Evolutionary conservation across 768 basidiomycete species (phyloP), one percentile per base, ranked within the genome.

Genomic region (Multifurca ochricompacta): DNA sequence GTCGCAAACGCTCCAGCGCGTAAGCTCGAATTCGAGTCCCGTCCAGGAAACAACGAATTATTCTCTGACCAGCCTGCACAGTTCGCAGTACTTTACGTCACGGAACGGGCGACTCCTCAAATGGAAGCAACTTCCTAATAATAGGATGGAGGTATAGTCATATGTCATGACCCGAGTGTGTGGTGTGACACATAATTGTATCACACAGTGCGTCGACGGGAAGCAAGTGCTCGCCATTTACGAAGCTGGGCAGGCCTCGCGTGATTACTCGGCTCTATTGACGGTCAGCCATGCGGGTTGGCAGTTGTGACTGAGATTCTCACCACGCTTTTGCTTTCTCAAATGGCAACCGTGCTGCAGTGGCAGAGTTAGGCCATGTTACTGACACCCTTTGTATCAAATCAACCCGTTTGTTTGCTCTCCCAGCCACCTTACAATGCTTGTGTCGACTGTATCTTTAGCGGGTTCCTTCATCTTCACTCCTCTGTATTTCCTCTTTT

Each of bases 31-130:
- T 25, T n/a, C 27, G 21, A n/a, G 23, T 11, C 18, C n/a, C 6
- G 9, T 41, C 21, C 34, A 37, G 18, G 16, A 10, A 16, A 1
- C 6, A 54, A 56, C 41, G 18, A 40, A n/a, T 14, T 42, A 13
- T 46, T 53, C 41, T n/a, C 42, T 48, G 34, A 56, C 30, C 21
- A 10, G 19, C 39, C 37, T 19, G 10, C 42, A 30, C 54, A 88
- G 87, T 42, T 86, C 86, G 28, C 77, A 84, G 47, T 89, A 87
- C 67, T 91, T 90, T 66, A 77, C 75, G 43, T 77, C 81, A 9
- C 83, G 81, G 62, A 81, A 77, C 61, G 83, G 84, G 36, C 79
- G 71, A 56, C 79, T 84, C 46, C 82, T 79, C 68, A 91, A 88
- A 67, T 91, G 89, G 89, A 82, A 56, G 39, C 55, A 77, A 66